Base-by-base conservation (phyloP, 2,329 filamentous ascomycete species). In the Colletotrichum coccodes region DNA sequence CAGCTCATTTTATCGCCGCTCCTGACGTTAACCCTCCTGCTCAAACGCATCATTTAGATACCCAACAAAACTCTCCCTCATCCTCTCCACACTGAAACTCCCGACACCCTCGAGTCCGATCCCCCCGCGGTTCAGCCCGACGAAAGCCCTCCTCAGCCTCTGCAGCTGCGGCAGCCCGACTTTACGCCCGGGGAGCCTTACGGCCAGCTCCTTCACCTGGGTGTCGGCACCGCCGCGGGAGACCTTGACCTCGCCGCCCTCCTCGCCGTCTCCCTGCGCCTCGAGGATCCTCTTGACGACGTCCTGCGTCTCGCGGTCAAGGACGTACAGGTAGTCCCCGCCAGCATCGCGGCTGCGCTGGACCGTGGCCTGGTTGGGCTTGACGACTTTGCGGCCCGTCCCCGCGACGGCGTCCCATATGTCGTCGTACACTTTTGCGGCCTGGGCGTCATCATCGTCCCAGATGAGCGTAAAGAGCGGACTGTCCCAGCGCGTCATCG, bases 401-500 rank as follows among this genome's bases (percentile, higher is more conserved):
- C 84, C 92, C 1, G 86, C 91, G 65, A 96, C 81, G 2, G 90
- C 87, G 47, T 95, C 92, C 93, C 93, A 96, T 64, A 96, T 87
- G 64, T 86, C 84, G 54, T 91, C 88, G 70, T 90, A 92, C 2
- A 87, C 85, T 69, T 81, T 78, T 36, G 73, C 78, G 11, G 85
- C 77, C 74, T 90, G 89, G n/a, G 86, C 86, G 65, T 86, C 85
- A 64, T 87, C 87, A 76, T 97, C 94, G 50, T 94, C 91, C 85
- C 91, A 93, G 12, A 94, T 86, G 0, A 96, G 85, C 4, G 92
- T 92, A 79, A 95, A 96, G 3, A 96, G 85, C 1, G 94, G 93
- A 62, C 91, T 92, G 77, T 97, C 93, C 94, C 94, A 97, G 49
- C 93, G 84, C 3, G 88, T 91, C 92, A 95, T 95, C 26, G 91